Evolutionary conservation across 2,329 filamentous ascomycete genomes (phyloP).

Genomic region (Hortaea werneckii): DNA sequence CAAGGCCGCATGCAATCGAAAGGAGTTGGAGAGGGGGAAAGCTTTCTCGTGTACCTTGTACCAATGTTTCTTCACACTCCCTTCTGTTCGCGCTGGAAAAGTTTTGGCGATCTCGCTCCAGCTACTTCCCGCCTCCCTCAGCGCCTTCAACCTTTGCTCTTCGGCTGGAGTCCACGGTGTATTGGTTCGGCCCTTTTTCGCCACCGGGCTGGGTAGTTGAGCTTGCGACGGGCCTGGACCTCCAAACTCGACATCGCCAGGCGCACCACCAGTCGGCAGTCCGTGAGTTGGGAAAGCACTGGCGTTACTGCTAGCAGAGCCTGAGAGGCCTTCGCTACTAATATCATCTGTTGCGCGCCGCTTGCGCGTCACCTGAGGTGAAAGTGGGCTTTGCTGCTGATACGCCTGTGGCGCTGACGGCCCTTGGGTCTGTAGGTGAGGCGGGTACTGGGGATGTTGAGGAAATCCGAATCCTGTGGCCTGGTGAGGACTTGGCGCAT

Average conservation of each 20-base stretch:
- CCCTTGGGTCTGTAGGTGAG: slow-evolving; percentile 23
- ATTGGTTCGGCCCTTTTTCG: slow-evolving; percentile 95
- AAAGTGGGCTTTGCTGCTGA: slow-evolving; percentile 19
- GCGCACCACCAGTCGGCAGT: slow-evolving; percentile 12
- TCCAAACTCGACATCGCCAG: slow-evolving; percentile 8
- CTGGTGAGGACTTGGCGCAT: slow-evolving; percentile 19
- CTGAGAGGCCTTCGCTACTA: slow-evolving; percentile 15
- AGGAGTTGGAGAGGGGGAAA: not conserved
- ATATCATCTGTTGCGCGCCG: slow-evolving; percentile 26
- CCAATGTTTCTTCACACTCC: slow-evolving; percentile 99
- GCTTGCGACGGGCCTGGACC: slow-evolving; percentile 18
- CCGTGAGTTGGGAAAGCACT: slow-evolving; percentile 19
- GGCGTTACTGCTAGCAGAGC: slow-evolving; percentile 21
- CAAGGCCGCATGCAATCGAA: not conserved
- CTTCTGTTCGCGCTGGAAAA: slow-evolving; percentile 87
- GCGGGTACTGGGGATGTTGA: slow-evolving; percentile 17
- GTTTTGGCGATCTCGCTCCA: slow-evolving; percentile 99
- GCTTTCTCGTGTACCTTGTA: slow-evolving; percentile 57
- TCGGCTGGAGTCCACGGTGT: slow-evolving; percentile 96
- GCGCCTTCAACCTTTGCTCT: slow-evolving; percentile 81
- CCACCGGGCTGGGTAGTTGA: slow-evolving; percentile 37
- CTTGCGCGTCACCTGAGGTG: slow-evolving; percentile 26
- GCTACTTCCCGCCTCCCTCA: slow-evolving; percentile 85
- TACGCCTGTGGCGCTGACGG: slow-evolving; percentile 24
- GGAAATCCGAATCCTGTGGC: slow-evolving; percentile 18